Percentiles rank a stretch among this genome's conserved stretches.
phyloP scores from a whole-genome alignment of 2,329 filamentous ascomycete genomes.

The Diplodia seriata region DNA sequence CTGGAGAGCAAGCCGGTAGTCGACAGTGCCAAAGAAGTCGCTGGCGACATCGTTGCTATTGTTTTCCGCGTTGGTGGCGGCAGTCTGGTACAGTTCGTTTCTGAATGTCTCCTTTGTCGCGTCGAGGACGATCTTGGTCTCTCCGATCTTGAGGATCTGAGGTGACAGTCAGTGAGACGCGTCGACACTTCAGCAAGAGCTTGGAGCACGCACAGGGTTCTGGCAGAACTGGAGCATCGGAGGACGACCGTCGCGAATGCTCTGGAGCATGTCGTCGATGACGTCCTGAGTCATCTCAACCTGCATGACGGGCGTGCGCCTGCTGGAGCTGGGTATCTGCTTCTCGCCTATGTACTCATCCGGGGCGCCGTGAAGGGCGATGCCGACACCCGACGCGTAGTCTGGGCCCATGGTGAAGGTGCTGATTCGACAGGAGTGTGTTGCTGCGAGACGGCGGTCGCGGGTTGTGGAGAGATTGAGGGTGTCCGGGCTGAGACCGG shows the following conservation, averaged over 20 bases:
- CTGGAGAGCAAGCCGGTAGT: constrained; percentile 62
- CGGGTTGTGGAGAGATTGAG: constrained; percentile 18
- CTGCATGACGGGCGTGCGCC: constrained; percentile 50
- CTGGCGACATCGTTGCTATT: constrained; percentile 56
- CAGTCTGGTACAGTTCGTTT: constrained; percentile 64
- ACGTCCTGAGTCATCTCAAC: constrained; percentile 51
- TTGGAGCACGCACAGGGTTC: constrained; percentile 46
- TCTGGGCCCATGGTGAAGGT: constrained; percentile 42
- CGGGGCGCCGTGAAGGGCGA: constrained; percentile 50
- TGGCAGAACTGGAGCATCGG: constrained; percentile 50
- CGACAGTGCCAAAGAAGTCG: constrained; percentile 61
- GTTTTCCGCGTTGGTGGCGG: constrained; percentile 50
- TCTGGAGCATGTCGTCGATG: constrained; percentile 50
- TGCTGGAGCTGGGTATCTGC: constrained; percentile 39
- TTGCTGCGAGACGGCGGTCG: background rate
- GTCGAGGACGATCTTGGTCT: constrained; percentile 62
- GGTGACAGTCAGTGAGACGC: constrained; percentile 40
- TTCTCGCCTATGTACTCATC: constrained; percentile 45
- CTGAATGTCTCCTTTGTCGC: constrained; percentile 61
- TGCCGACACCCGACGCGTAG: constrained; percentile 41
- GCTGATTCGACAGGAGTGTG: background rate
- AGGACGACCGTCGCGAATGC: constrained; percentile 45
- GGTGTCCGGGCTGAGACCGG: constrained; percentile 22
- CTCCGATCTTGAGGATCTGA: constrained; percentile 63
- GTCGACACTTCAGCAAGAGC: background rate